phyloP scores from a whole-genome alignment of 2,329 filamentous ascomycete species.

The Stagonosporopsis cucurbitacearum region DNA sequence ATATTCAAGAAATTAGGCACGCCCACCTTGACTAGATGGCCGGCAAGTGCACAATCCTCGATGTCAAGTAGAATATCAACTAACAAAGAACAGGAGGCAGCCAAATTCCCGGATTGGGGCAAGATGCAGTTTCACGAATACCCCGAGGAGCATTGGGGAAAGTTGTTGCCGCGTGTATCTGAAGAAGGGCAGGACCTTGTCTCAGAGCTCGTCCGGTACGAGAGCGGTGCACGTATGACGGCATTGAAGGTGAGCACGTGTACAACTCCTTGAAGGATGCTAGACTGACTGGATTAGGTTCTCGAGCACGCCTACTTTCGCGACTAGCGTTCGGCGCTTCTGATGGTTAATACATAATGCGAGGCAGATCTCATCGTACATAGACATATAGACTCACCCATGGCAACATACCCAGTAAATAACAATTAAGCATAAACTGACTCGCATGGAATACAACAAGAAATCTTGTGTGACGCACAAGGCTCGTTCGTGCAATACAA shows the following conservation, averaged over 20 bases:
- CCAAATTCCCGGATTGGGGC: slow-evolving; percentile 80
- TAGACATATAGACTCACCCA: slow-evolving; percentile 1
- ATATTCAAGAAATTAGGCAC: slow-evolving; percentile 93
- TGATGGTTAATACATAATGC: background rate
- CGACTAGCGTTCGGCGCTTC: slow-evolving; percentile 1
- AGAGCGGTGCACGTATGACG: slow-evolving; percentile 70
- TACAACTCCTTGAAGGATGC: background rate
- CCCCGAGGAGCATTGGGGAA: slow-evolving; percentile 69
- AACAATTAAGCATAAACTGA: background rate
- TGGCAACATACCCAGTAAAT: background rate
- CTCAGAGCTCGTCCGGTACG: slow-evolving; percentile 71
- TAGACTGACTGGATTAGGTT: slow-evolving; percentile 26
- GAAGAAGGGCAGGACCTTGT: slow-evolving; percentile 70
- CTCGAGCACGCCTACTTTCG: slow-evolving; percentile 41
- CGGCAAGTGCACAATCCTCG: slow-evolving; percentile 57
- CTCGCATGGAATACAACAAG: background rate
- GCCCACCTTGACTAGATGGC: slow-evolving; percentile 81
- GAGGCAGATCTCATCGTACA: background rate
- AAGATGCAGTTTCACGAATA: slow-evolving; percentile 83
- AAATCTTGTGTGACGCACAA: background rate
- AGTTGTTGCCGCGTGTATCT: slow-evolving; percentile 69
- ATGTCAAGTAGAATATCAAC: slow-evolving; percentile 1
- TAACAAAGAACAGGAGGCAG: slow-evolving; percentile 61
- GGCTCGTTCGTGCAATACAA: background rate
- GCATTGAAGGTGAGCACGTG: slow-evolving; percentile 64